A percentile compares a stretch with the other conserved stretches of the same genome.
phyloP scores from a whole-genome alignment of 139 green algal species.

The Tetratostichococcus sp. region DNA sequence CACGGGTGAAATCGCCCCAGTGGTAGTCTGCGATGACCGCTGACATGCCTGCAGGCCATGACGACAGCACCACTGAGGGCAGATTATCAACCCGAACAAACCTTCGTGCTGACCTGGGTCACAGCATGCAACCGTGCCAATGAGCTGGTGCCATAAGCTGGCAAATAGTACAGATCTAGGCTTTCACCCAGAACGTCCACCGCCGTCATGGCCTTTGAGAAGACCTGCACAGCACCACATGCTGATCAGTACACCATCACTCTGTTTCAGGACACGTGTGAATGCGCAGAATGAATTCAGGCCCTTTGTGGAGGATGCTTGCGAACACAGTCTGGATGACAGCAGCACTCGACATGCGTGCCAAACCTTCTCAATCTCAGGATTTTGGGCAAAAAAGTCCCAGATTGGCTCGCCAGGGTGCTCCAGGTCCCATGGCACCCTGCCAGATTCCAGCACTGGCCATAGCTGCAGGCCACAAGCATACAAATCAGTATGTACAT shows the following conservation, averaged over 20 bases:
- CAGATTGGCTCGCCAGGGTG: background rate
- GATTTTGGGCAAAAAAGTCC: background rate
- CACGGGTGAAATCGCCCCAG: background rate
- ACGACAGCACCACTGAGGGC: no score
- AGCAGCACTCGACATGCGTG: background rate
- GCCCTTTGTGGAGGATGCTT: no score
- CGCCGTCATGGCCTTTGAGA: background rate
- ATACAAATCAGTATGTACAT: background rate
- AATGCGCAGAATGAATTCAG: background rate
- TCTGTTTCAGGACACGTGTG: no score
- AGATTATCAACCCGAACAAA: background rate
- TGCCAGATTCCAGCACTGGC: background rate
- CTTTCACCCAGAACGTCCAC: background rate
- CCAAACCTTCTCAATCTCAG: no score
- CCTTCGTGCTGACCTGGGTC: background rate
- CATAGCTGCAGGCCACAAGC: background rate
- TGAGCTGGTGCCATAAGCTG: background rate
- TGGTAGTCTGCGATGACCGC: slow-evolving; percentile 4
- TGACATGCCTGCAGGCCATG: background rate
- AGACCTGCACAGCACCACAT: background rate
- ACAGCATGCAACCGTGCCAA: background rate
- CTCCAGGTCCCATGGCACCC: background rate
- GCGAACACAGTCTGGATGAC: no score
- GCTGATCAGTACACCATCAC: background rate
- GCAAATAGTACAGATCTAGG: background rate